Conservation (phyloP, 805 yeast species). For the Zygosaccharomyces lentus region DNA sequence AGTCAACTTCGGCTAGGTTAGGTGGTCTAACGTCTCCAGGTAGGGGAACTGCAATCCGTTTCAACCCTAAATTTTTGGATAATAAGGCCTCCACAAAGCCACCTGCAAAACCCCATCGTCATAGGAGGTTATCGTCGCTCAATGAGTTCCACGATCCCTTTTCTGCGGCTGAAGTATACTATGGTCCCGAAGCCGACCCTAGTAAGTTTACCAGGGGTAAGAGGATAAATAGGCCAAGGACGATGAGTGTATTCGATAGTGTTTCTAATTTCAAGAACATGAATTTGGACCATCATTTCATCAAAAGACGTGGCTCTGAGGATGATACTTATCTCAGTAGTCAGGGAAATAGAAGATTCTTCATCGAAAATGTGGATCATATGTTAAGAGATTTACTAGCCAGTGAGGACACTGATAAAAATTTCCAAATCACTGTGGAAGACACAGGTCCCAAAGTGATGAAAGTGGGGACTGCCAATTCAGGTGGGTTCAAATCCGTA, state of each 20-base stretch:
- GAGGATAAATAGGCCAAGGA: slow-evolving; percentile 50
- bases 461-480: slow-evolving; percentile 75
- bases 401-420: slow-evolving; percentile 80
- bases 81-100: neutral
- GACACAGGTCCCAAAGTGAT: slow-evolving; percentile 83
- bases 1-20: neutral
- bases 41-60: slow-evolving; percentile 1
- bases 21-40: neutral
- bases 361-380: slow-evolving; percentile 68
- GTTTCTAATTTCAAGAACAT: slow-evolving; percentile 23
- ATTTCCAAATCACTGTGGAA: slow-evolving; percentile 80
- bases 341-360: slow-evolving; percentile 44
- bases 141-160: slow-evolving; percentile 58
- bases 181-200: slow-evolving; percentile 61
- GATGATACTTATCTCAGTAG: slow-evolving; percentile 43
- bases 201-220: slow-evolving; percentile 34
- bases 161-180: slow-evolving; percentile 64
- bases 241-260: slow-evolving; percentile 46
- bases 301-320: slow-evolving; percentile 50
- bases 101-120: slow-evolving; percentile 11
- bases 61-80: slow-evolving; percentile 5
- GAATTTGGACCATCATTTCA: slow-evolving; percentile 24
- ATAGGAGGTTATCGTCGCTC: slow-evolving; percentile 39
- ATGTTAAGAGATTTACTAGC: slow-evolving; percentile 65
- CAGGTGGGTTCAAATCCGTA: slow-evolving; percentile 69